Base-by-base conservation (phyloP, 352 stramenopile species). In the Globisporangium nagaii region DNA sequence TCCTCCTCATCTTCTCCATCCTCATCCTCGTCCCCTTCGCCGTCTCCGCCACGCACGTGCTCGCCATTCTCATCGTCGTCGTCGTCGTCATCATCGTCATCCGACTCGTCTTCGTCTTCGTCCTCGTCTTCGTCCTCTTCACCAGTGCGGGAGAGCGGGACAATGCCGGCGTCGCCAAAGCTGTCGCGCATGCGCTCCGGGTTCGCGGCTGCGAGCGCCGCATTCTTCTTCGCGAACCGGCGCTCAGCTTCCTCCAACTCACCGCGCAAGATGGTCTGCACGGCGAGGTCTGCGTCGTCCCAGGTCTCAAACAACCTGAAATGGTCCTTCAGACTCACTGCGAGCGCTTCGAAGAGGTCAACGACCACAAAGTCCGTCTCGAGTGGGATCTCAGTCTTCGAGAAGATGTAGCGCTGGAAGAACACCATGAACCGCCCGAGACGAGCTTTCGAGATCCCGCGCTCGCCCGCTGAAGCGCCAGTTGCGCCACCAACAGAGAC, bases 381-480 rank as follows among this genome's bases (percentile, higher is more conserved):
- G 40, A 97, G 83, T 1, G 96, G 96, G 13, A 99, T 80, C 34
- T 95, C 85, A 4, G 73, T 79, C 71, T 98, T 98, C 25, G 92
- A 95, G 42, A 98, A 97, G 17, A 98, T 80, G 73, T 99, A 99
- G 25, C 93, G 85, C 65, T 98, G 93, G 60, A 98, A 97, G 59
- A 96, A 96, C 8, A 84, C 62, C 54, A 98, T 80, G 56, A 97
- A 97, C 13, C 80, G 84, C 22, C 86, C 79, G 3, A 99, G 68
- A 34, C 93, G 90, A 2, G 69, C 64, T 41, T 86, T 69, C 9
- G 92, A 95, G 42, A 96, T 90, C 32, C 78, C 76, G 32, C 88
- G 84, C 1, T 98, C 88, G 43, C 92, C 71, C 34, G 60, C 71
- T 7, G 77, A 70, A 20, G 68, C 36, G n/a, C 47, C 42, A 34